Percentiles rank a stretch among this genome's conserved stretches.
These are phyloP conservation scores for Coleophoma crateriformis DNA, from an alignment of 2,329 filamentous ascomycete species.

Conservation along the genomic window DNA sequence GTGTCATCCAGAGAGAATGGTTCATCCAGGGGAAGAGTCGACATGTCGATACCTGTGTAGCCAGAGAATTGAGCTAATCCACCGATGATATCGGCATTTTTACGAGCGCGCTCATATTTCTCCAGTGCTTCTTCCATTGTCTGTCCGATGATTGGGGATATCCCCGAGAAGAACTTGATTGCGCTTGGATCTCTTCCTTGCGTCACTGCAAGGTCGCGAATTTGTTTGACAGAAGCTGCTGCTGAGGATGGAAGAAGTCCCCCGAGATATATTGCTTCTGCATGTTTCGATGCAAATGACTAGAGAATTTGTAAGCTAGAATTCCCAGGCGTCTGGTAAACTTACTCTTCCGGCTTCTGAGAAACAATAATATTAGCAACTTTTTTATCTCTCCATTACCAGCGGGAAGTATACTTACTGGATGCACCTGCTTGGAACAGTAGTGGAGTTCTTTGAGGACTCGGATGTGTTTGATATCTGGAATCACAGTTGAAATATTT, in stretches of 20 bases:
- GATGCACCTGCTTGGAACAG: constrained; percentile 65
- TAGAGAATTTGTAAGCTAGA: constrained; percentile 37
- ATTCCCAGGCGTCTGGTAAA: constrained; percentile 17
- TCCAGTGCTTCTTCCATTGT: constrained; percentile 60
- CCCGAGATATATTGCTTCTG: constrained; percentile 64
- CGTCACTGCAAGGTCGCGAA: constrained; percentile 46
- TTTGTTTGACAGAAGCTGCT: constrained; percentile 54
- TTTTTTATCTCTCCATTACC: background rate
- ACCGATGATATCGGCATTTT: constrained; percentile 56
- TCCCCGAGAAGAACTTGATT: constrained; percentile 62
- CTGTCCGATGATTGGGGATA: constrained; percentile 58
- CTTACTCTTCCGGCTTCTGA: background rate
- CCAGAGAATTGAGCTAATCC: constrained; percentile 64
- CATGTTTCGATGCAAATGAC: constrained; percentile 56
- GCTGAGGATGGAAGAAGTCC: constrained; percentile 56
- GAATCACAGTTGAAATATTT: background rate
- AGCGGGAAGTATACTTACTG: constrained; percentile 24
- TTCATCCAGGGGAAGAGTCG: constrained; percentile 53
- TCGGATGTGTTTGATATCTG: constrained; percentile 42
- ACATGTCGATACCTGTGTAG: constrained; percentile 63
- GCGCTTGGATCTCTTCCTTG: constrained; percentile 50
- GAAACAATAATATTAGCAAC: background rate
- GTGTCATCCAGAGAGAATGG: constrained; percentile 33
- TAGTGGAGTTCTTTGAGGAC: constrained; percentile 60
- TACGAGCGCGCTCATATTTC: constrained; percentile 54